These are phyloP conservation scores for Pseudogymnoascus sp. DNA, from an alignment of 2,329 filamentous ascomycete species.

Conservation along the genomic window DNA sequence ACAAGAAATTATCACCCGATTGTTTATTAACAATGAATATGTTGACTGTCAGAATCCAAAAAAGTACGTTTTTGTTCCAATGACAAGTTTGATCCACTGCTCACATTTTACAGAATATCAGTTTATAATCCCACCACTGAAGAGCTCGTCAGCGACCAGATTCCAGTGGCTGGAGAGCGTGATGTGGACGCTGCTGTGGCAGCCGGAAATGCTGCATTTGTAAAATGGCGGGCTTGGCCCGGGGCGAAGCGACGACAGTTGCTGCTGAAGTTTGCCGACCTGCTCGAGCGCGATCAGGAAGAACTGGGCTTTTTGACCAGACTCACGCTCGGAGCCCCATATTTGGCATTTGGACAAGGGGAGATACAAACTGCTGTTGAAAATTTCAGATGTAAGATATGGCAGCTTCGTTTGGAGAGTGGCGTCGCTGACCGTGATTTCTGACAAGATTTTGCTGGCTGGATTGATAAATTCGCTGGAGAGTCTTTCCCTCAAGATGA, in stretches of 20 bases:
- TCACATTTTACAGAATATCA: conserved; percentile 34
- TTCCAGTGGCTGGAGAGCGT: conserved; percentile 29
- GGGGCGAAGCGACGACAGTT: conserved; percentile 12
- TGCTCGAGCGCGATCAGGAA: conserved; percentile 33
- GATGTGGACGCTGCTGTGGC: conserved; percentile 39
- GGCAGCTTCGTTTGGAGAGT: conserved; percentile 20
- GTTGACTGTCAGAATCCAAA: conserved; percentile 28
- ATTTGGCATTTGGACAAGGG: conserved; percentile 36
- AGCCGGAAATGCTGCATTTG: conserved; percentile 38
- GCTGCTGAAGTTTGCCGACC: conserved; percentile 31
- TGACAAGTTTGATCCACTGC: conserved; percentile 11
- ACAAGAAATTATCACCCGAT: conserved; percentile 18
- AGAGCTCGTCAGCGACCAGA: conserved; percentile 25
- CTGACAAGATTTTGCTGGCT: conserved; percentile 29
- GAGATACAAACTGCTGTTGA: conserved; percentile 30
- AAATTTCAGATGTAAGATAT: conserved; percentile 20
- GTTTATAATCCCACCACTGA: conserved; percentile 29
- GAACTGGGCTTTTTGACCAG: conserved; percentile 34
- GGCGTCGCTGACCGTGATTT: background rate
- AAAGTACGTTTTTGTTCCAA: conserved; percentile 17
- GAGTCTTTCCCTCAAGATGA: conserved; percentile 35
- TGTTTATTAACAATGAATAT: conserved; percentile 45
- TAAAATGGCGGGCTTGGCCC: conserved; percentile 31
- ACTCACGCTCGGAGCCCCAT: conserved; percentile 40
- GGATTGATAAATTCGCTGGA: conserved; percentile 34